Conservation (phyloP, 495 filamentous ascomycete species). For the Darksidea phi region DNA sequence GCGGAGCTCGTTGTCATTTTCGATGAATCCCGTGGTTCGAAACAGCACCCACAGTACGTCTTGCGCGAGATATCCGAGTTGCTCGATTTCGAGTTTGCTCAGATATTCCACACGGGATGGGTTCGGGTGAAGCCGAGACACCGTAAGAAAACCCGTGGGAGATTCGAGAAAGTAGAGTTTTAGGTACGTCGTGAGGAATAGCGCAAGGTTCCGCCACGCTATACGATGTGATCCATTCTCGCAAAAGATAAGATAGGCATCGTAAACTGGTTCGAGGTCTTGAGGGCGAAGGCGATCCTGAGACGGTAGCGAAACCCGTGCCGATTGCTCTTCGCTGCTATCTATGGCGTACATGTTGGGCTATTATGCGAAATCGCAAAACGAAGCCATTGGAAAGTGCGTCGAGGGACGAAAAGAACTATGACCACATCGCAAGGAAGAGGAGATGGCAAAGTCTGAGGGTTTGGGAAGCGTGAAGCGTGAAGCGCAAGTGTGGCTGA, state of each 20-base stretch:
- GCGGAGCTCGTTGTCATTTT: not conserved
- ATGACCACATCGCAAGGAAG: no score
- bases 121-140: no score
- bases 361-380: no score
- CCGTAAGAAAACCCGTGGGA: not conserved
- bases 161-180: not conserved
- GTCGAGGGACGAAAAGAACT: no score
- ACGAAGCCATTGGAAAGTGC: no score
- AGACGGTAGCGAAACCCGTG: not conserved
- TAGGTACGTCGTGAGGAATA: not conserved
- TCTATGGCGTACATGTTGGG: no score
- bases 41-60: not conserved
- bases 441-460: no score
- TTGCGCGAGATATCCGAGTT: not conserved
- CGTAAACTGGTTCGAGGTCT: not conserved
- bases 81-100: not conserved
- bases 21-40: no score
- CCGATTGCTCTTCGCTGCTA: no score
- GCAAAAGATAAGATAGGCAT: constrained; percentile 9
- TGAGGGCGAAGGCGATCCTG: not conserved
- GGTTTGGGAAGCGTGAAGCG: no score
- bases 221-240: constrained; percentile 2
- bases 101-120: not conserved
- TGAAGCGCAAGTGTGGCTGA: no score
- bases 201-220: not conserved